These are phyloP conservation scores for Noccaea caerulescens DNA, from an alignment of 345 rosid species.

Conservation along the genomic window DNA sequence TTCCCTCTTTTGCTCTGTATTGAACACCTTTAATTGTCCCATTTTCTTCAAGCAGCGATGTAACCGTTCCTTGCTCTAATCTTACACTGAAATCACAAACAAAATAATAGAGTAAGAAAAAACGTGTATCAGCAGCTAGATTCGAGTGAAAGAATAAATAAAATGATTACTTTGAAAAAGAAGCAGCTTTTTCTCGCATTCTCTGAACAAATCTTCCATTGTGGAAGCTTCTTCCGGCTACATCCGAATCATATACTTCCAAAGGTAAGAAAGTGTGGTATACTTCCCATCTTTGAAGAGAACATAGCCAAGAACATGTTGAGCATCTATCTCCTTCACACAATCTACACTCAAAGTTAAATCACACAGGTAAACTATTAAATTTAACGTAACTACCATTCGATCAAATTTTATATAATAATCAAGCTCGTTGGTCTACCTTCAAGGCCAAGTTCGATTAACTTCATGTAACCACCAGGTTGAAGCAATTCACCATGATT, in stretches of 20 bases:
- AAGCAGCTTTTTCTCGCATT: slow-evolving; percentile 42
- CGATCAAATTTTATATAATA: not conserved
- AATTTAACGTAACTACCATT: not conserved
- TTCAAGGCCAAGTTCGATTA: slow-evolving; percentile 59
- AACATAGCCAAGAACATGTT: slow-evolving; percentile 39
- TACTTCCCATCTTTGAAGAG: slow-evolving; percentile 44
- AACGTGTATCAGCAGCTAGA: not conserved
- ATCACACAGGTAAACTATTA: not conserved
- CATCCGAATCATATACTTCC: slow-evolving; percentile 36
- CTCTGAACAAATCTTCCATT: slow-evolving; percentile 46
- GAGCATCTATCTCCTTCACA: slow-evolving; percentile 48
- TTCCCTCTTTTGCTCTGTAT: slow-evolving; percentile 50
- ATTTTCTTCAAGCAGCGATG: slow-evolving; percentile 52
- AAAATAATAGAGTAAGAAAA: not conserved
- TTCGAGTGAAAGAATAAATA: not conserved
- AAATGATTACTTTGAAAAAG: slow-evolving; percentile 44
- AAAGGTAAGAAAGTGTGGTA: slow-evolving; percentile 37
- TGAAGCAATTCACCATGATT: slow-evolving; percentile 68
- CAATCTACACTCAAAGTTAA: slow-evolving; percentile 33
- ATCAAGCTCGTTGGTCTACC: slow-evolving; percentile 39
- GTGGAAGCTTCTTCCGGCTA: slow-evolving; percentile 45
- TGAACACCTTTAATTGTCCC: slow-evolving; percentile 56
- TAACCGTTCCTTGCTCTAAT: slow-evolving; percentile 66
- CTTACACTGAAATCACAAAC: slow-evolving; percentile 50
- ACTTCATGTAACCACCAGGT: slow-evolving; percentile 66